Evolutionary conservation across 2,329 filamentous ascomycete species (phyloP), one percentile per base, ranked within the genome.

Genomic region (Phialophora expanda): DNA sequence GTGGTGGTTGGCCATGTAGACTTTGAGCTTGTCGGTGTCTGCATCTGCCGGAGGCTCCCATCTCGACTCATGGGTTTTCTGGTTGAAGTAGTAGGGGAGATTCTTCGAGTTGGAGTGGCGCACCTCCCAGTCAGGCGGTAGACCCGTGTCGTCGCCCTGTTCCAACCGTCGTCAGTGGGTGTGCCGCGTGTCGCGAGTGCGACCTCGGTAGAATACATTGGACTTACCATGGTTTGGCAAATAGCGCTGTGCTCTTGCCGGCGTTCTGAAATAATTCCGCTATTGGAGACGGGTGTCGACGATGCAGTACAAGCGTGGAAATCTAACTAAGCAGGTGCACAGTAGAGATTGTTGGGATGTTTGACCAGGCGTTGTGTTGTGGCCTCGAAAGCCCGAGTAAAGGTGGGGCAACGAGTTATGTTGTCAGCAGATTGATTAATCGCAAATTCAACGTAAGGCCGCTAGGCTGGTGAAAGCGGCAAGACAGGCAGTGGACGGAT

Each of bases 51-150:
- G 95, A 2, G 95, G 94, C 77, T 98, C 95, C 95, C 95, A 99
- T 80, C 92, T 88, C 69, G 95, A 98, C 77, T 92, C 88, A 78
- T 93, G 94, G 70, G 92, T 91, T 72, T 81, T 82, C 54, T 90
- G 83, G 81, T 97, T 96, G 89, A 97, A 98, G 84, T 98, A 99
- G 85, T 99, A 99, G 44, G 95, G 95, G 41, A 98, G 90, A 81
- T 96, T 96, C 84, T 97, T 98, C 80, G 92, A 96, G 84, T 97
- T 96, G 79, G 92, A 97, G 82, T 96, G 92, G 78, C 95, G 92
- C 76, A 99, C 92, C 82, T 98, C 95, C 93, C 94, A 97, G 78
- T 89, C 88, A 57, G 87, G 79, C 69, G 93, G 93, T 70, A 97
- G 87, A 77, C 94, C 94, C 73, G 90, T 89, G 64, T 93, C 90